Evolutionary conservation across 768 basidiomycete species (phyloP).

Genomic region (Pisolithus marmoratus): DNA sequence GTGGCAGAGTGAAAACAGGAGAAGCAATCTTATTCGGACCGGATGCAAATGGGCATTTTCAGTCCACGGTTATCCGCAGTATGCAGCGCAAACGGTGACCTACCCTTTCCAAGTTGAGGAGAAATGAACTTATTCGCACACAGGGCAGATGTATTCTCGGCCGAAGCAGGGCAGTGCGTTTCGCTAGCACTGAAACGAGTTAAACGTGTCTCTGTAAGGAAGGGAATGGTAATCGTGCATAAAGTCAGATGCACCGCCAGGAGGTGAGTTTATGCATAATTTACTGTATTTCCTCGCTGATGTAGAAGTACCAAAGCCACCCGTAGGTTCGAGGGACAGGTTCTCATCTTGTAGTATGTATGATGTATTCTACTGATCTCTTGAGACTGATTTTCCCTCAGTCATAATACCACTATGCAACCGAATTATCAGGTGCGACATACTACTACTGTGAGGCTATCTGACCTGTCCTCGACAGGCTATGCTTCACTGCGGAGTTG

Average conservation of each 20-base stretch:
- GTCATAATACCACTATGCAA: constrained; percentile 91
- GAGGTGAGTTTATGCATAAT: constrained; percentile 40
- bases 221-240: constrained; percentile 90
- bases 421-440: constrained; percentile 78
- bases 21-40: constrained; percentile 85
- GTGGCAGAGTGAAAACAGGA: constrained; percentile 69
- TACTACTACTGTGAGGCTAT: background rate
- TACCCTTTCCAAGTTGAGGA: background rate
- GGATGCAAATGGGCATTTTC: constrained; percentile 87
- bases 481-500: constrained; percentile 88
- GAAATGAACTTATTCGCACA: constrained; percentile 2
- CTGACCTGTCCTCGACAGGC: constrained; percentile 38
- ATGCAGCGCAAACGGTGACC: constrained; percentile 89
- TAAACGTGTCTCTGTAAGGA: constrained; percentile 72
- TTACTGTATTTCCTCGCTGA: background rate
- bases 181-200: constrained; percentile 90
- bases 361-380: background rate
- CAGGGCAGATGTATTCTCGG: constrained; percentile 74
- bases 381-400: constrained; percentile 23
- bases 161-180: constrained; percentile 95
- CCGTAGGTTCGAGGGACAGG: constrained; percentile 86
- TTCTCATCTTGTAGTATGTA: constrained; percentile 84
- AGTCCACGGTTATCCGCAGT: constrained; percentile 72
- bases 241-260: constrained; percentile 74
- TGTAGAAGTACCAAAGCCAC: constrained; percentile 44